Conservation (phyloP, 108 stramenopile species). For the Mediolabrus comicus region DNA sequence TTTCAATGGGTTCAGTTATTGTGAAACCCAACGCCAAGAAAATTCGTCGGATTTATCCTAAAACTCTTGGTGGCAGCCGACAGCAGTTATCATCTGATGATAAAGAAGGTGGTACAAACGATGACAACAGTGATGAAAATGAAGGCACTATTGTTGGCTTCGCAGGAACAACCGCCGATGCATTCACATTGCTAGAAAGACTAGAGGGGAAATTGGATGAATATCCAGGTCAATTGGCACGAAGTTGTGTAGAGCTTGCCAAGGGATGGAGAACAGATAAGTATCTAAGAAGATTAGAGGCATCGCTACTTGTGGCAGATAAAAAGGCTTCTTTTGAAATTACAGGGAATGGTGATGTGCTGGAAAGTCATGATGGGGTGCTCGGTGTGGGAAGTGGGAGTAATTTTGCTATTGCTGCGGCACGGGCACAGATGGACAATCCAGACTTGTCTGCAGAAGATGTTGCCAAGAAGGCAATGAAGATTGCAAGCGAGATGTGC, state of each 20-base stretch:
- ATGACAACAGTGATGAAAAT: constrained; percentile 34
- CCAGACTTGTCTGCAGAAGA: constrained; percentile 89
- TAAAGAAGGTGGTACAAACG: neutral
- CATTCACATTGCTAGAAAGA: constrained; percentile 95
- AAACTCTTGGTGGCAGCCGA: constrained; percentile 23
- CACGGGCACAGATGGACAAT: constrained; percentile 87
- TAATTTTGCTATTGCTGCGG: constrained; percentile 90
- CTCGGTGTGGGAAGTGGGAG: constrained; percentile 89
- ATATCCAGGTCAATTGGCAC: constrained; percentile 91
- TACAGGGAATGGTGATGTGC: constrained; percentile 97
- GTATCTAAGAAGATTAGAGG: constrained; percentile 94
- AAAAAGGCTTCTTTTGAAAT: constrained; percentile 82
- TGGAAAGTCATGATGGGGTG: constrained; percentile 93
- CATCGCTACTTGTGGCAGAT: constrained; percentile 89
- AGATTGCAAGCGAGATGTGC: constrained; percentile 94
- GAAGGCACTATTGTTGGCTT: constrained; percentile 92
- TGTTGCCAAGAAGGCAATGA: constrained; percentile 90
- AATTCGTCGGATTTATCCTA: constrained; percentile 80
- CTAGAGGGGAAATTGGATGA: constrained; percentile 96
- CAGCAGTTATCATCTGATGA: neutral
- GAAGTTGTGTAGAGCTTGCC: constrained; percentile 95
- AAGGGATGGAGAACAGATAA: constrained; percentile 99
- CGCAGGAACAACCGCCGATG: constrained; percentile 98
- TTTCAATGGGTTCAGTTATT: constrained; percentile 88
- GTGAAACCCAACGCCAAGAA: constrained; percentile 97